phyloP scores from a whole-genome alignment of 257 asterid genomes.

The Nicotiana obtusifolia region DNA sequence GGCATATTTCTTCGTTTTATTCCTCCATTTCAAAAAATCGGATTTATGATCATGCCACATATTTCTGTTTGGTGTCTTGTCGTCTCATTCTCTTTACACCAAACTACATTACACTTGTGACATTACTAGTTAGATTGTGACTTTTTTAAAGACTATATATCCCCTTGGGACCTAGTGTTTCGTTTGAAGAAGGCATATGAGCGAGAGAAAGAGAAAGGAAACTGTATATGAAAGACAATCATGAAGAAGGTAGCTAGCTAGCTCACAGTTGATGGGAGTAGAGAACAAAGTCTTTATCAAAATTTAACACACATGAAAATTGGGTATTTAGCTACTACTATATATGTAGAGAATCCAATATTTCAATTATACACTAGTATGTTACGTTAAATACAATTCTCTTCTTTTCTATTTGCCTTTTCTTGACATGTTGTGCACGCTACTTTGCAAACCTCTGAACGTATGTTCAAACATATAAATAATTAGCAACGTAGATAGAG shows the following conservation, averaged over 20 bases:
- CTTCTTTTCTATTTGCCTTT: no score
- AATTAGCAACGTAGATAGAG: no score
- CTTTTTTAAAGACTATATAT: background rate
- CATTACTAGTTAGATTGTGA: background rate
- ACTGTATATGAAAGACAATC: background rate
- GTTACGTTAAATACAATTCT: no score
- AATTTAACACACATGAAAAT: background rate
- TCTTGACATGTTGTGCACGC: no score
- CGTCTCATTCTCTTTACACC: no score
- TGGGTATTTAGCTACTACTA: background rate
- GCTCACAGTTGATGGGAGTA: background rate
- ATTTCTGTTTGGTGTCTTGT: no score
- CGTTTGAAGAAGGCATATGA: background rate
- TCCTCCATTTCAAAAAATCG: no score
- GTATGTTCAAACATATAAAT: no score
- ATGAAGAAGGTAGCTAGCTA: background rate
- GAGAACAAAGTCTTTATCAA: background rate
- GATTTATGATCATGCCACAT: background rate
- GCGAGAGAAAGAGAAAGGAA: background rate
- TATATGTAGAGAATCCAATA: no score
- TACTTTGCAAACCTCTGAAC: no score
- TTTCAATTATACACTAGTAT: no score
- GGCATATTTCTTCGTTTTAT: background rate
- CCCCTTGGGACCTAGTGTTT: background rate
- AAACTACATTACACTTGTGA: no score